A percentile compares a stretch with the other conserved stretches of the same genome.
phyloP scores from a whole-genome alignment of 495 filamentous ascomycete species.

The Halenospora varia region DNA sequence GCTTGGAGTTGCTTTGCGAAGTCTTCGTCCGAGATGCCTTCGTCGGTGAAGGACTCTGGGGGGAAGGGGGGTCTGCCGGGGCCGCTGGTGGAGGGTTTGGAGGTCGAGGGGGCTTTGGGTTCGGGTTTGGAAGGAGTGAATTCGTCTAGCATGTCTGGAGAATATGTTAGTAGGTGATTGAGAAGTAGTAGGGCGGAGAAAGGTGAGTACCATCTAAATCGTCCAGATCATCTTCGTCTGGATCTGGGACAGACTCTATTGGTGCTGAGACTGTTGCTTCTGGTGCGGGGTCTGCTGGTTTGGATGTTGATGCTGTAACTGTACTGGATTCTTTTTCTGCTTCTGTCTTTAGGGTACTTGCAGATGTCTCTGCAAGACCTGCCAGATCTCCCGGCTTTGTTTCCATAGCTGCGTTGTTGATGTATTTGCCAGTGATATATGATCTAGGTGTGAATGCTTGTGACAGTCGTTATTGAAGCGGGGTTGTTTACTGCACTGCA shows the following conservation, averaged over 20 bases:
- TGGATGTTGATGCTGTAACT: too few relatives aligned
- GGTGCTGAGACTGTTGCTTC: slow-evolving; percentile 4
- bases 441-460: not conserved
- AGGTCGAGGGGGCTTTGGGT: slow-evolving; percentile 36
- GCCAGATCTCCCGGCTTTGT: slow-evolving; percentile 19
- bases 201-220: slow-evolving; percentile 95
- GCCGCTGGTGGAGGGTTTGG: slow-evolving; percentile 31
- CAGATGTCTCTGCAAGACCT: slow-evolving; percentile 6
- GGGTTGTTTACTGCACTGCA: too few relatives aligned
- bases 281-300: not conserved
- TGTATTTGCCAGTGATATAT: not conserved
- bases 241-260: slow-evolving; percentile 50
- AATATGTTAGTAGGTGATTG: slow-evolving; percentile 3
- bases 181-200: slow-evolving; percentile 15
- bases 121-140: slow-evolving; percentile 60
- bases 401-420: slow-evolving; percentile 20
- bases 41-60: too few relatives aligned
- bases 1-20: slow-evolving; percentile 81
- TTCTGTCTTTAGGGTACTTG: slow-evolving; percentile 15
- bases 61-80: slow-evolving; percentile 14
- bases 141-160: slow-evolving; percentile 87
- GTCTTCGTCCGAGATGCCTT: slow-evolving; percentile 55
- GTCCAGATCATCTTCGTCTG: slow-evolving; percentile 83
- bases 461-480: not conserved
- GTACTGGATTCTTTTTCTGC: slow-evolving; percentile 2